Percentiles rank a stretch among this genome's conserved stretches.
These are phyloP conservation scores for Kluyveromyces aestuarii DNA, from an alignment of 805 yeast species.

Conservation along the genomic window DNA sequence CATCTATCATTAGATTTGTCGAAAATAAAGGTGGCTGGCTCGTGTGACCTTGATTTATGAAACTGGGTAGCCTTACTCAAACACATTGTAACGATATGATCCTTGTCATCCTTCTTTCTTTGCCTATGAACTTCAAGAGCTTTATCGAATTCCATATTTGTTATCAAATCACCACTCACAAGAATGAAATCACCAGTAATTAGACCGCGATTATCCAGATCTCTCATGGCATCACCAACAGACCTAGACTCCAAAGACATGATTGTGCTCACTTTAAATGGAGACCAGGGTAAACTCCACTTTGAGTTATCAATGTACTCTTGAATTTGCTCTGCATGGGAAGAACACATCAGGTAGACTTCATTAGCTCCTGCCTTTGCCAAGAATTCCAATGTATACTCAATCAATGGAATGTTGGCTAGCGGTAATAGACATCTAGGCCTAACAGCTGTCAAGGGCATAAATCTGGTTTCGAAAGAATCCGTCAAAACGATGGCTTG, in stretches of 20 bases:
- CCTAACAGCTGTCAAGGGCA: conserved; percentile 77
- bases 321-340: conserved; percentile 85
- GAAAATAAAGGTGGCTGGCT: conserved; percentile 77
- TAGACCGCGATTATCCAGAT: conserved; percentile 81
- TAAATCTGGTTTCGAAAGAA: conserved; percentile 83
- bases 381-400: conserved; percentile 87
- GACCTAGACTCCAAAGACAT: conserved; percentile 81
- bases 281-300: conserved; percentile 63
- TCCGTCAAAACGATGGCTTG: conserved; percentile 95
- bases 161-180: conserved; percentile 92
- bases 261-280: conserved; percentile 72
- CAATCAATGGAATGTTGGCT: conserved; percentile 89
- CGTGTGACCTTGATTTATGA: conserved; percentile 78
- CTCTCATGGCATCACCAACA: conserved; percentile 97
- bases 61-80: conserved; percentile 73
- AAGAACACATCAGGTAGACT: conserved; percentile 80
- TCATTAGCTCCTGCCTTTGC: conserved; percentile 87
- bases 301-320: conserved; percentile 66
- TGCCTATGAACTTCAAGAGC: conserved; percentile 66
- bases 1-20: conserved; percentile 70
- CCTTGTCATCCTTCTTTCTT: conserved; percentile 68
- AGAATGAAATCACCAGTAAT: conserved; percentile 84
- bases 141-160: conserved; percentile 73
- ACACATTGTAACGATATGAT: conserved; percentile 92
- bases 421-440: conserved; percentile 91